A percentile compares a stretch with the other conserved stretches of the same genome.
Conservation (phyloP, 495 filamentous ascomycete genomes). For the Xanthoparmelia taractica region DNA sequence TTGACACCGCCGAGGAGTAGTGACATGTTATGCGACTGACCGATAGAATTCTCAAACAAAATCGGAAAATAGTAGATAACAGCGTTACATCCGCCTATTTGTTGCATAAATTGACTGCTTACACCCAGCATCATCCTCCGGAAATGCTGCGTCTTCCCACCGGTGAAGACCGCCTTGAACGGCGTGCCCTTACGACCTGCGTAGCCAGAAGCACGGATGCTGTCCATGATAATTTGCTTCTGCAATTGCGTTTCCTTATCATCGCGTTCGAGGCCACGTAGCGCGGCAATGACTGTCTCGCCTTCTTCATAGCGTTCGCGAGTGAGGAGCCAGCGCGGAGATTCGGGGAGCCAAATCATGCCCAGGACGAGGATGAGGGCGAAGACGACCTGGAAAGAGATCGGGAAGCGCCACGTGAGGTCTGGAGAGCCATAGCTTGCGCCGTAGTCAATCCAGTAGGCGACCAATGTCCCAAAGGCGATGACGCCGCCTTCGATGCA, state of each 20-base stretch:
- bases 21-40: conserved; percentile 49
- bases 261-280: conserved; percentile 52
- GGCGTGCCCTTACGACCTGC: conserved; percentile 47
- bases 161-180: conserved; percentile 36
- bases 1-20: conserved; percentile 71
- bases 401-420: conserved; percentile 72
- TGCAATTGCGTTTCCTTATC: conserved; percentile 51
- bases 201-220: conserved; percentile 55
- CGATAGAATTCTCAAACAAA: conserved; percentile 61
- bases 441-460: conserved; percentile 81
- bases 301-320: conserved; percentile 62
- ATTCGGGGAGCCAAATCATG: conserved; percentile 66
- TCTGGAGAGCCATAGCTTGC: conserved; percentile 57
- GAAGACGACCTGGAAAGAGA: conserved; percentile 74
- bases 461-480: conserved; percentile 66
- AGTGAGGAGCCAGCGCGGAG: conserved; percentile 66
- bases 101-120: conserved; percentile 67
- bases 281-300: conserved; percentile 59
- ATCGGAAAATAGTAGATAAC: conserved; percentile 78
- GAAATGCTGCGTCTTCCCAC: conserved; percentile 23
- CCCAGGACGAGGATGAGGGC: conserved; percentile 55
- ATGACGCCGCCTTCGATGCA: conserved; percentile 78
- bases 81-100: conserved; percentile 58
- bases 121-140: conserved; percentile 42
- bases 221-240: conserved; percentile 56